Percentiles rank a stretch among this genome's conserved stretches.
phyloP scores from a whole-genome alignment of 805 yeast species.

The Blastobotrys mokoenaii region DNA sequence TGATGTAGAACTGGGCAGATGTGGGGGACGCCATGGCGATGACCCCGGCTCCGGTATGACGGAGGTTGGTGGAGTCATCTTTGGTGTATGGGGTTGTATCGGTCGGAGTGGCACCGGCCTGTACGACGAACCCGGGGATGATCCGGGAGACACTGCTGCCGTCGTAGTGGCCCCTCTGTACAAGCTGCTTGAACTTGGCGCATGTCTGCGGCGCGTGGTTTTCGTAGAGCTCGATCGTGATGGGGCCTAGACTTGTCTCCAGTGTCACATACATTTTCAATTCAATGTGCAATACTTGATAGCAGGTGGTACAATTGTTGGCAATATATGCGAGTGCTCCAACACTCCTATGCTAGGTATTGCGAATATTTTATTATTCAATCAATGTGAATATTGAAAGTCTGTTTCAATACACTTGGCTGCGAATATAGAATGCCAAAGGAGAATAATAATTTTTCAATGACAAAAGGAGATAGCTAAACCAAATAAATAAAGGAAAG shows the following conservation, averaged over 20 bases:
- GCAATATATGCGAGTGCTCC: no score
- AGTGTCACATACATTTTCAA: neutral
- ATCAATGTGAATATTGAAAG: no score
- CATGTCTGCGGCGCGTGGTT: conserved; percentile 24
- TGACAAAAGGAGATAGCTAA: no score
- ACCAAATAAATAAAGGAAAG: no score
- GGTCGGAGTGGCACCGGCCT: conserved; percentile 26
- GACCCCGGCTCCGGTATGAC: conserved; percentile 72
- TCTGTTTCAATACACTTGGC: no score
- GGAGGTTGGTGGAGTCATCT: conserved; percentile 49
- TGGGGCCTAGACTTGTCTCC: conserved; percentile 17
- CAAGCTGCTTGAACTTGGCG: conserved; percentile 15
- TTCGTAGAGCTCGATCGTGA: conserved; percentile 21
- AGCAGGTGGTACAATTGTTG: no score
- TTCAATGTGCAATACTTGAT: no score
- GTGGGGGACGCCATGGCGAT: conserved; percentile 91
- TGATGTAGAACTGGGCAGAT: conserved; percentile 85
- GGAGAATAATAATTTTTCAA: no score
- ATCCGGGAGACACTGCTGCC: conserved; percentile 77
- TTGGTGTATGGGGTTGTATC: conserved; percentile 56
- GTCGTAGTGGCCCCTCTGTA: conserved; percentile 33
- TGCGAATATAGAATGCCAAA: no score
- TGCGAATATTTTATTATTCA: no score
- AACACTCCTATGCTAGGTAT: no score
- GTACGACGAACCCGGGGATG: conserved; percentile 37